These are phyloP conservation scores for Medicago arabica DNA, from an alignment of 306 rosid species.

Conservation along the genomic window DNA sequence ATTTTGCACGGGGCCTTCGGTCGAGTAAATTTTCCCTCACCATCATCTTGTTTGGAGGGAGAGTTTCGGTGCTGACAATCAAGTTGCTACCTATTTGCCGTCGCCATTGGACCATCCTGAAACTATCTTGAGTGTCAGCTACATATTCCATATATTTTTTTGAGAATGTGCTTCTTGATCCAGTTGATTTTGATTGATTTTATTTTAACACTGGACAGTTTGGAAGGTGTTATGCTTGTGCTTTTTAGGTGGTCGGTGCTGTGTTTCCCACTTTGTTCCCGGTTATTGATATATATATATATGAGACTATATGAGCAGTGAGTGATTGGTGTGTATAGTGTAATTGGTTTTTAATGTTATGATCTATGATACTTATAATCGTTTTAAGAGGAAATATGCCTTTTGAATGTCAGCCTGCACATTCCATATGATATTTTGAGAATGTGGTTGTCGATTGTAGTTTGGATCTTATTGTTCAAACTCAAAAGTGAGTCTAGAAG, in stretches of 20 bases:
- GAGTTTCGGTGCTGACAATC: conserved; percentile 14
- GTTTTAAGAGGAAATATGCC: not conserved
- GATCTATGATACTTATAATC: not conserved
- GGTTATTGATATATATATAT: conserved; percentile 32
- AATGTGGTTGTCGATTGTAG: conserved; percentile 12
- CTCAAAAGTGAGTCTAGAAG: not conserved
- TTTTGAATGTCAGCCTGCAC: conserved; percentile 31
- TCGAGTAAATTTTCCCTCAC: conserved; percentile 3
- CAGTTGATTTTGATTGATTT: conserved; percentile 19
- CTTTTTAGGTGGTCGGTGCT: conserved; percentile 19
- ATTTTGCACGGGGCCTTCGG: conserved; percentile 28
- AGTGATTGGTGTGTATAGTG: conserved; percentile 38
- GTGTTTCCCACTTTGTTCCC: conserved; percentile 24
- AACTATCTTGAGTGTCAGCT: conserved; percentile 32
- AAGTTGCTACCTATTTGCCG: not conserved
- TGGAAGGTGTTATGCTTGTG: conserved; percentile 41
- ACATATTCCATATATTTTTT: conserved; percentile 16
- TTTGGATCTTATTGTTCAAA: not conserved
- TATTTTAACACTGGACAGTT: conserved; percentile 32
- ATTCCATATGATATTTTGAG: conserved; percentile 16
- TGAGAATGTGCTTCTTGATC: conserved; percentile 31
- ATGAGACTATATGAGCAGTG: not conserved
- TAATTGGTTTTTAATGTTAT: conserved; percentile 29
- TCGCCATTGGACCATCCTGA: conserved; percentile 21
- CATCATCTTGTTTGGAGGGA: conserved; percentile 15